Base-by-base conservation (phyloP, 768 basidiomycete species). In the Lentinula sp. region DNA sequence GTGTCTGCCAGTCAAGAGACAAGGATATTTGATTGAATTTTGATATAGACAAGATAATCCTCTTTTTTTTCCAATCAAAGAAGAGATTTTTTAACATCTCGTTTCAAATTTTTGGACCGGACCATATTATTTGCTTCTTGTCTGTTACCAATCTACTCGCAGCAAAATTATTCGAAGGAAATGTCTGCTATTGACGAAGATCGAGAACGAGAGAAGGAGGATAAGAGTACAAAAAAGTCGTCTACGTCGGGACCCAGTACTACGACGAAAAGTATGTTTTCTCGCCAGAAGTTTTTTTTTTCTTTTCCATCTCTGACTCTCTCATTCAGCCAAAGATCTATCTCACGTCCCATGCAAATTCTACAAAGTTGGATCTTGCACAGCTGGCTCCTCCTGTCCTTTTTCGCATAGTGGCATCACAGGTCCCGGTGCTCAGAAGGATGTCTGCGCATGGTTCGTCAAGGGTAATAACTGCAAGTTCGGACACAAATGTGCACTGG, bases 281-380 rank as follows among this genome's bases (percentile, higher is more conserved):
- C 18, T 40, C 10, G 11, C 11, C n/a, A 5, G 18, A 18, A 54
- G 34, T 39, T 37, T 21, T 37, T 54, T 35, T 37, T 18, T 18
- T 37, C 37, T 4, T 40, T 8, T 21, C 7, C 37, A 5, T 39
- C 32, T 35, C 28, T 28, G 28, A 9, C 13, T 21, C 5, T 48
- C 43, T 42, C 10, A 13, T n/a, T 39, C 70, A 88, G 88, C 87
- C 54, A 93, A 93, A 73, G 92, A 94, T 71, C 82, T 98, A 59
- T 92, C 91, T 2, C 95, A 97, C 80, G 96, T 98, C 13, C 95
- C 95, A 1, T 98, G 96, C 79, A 92, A 96, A 76, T 98, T 98
- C 83, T 97, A 87, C 85, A 92, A 90, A 70, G 89, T 92, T 64
- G 93, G 95, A 37, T 88, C 87, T 11, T 98, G 95, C 74, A 96